These are phyloP conservation scores for Macrolepiota albuminosa DNA, from an alignment of 768 basidiomycete genomes.

Conservation along the genomic window DNA sequence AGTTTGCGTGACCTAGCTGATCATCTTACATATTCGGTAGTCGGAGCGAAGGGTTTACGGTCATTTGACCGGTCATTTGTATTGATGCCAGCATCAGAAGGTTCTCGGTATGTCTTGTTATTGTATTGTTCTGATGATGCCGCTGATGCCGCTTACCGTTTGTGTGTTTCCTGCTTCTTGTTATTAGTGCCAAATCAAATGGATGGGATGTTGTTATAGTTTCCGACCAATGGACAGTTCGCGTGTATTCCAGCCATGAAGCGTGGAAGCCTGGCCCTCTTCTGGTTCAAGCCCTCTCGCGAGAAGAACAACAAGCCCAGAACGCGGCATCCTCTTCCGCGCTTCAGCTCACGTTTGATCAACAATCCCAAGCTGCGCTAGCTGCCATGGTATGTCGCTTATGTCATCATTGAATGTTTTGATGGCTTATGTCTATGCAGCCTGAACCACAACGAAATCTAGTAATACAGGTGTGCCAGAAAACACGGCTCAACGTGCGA, in stretches of 20 bases:
- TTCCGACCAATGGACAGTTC: slow-evolving; percentile 82
- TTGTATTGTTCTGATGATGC: slow-evolving; percentile 4
- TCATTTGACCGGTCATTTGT: slow-evolving; percentile 95
- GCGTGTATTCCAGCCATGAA: slow-evolving; percentile 77
- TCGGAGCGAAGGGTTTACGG: slow-evolving; percentile 61
- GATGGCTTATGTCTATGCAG: slow-evolving; percentile 28
- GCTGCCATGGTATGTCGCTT: slow-evolving; percentile 49
- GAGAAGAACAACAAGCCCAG: slow-evolving; percentile 20
- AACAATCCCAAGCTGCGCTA: slow-evolving; percentile 53
- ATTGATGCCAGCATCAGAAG: slow-evolving; percentile 72
- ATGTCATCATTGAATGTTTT: background rate
- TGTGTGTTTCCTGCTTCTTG: background rate
- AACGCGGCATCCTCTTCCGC: slow-evolving; percentile 23
- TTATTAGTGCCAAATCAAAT: slow-evolving; percentile 59
- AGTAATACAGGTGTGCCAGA: slow-evolving; percentile 64
- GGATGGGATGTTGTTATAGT: slow-evolving; percentile 92
- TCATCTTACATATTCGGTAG: slow-evolving; percentile 19
- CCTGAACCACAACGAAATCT: slow-evolving; percentile 66
- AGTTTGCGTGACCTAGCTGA: background rate
- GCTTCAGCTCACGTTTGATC: slow-evolving; percentile 30
- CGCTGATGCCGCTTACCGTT: slow-evolving; percentile 10
- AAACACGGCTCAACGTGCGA: slow-evolving; percentile 74
- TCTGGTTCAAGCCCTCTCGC: slow-evolving; percentile 54
- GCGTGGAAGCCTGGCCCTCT: slow-evolving; percentile 77
- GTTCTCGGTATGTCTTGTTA: slow-evolving; percentile 65